Evolutionary conservation across 306 rosid genomes (phyloP).

Genomic region (Betula pendula): DNA sequence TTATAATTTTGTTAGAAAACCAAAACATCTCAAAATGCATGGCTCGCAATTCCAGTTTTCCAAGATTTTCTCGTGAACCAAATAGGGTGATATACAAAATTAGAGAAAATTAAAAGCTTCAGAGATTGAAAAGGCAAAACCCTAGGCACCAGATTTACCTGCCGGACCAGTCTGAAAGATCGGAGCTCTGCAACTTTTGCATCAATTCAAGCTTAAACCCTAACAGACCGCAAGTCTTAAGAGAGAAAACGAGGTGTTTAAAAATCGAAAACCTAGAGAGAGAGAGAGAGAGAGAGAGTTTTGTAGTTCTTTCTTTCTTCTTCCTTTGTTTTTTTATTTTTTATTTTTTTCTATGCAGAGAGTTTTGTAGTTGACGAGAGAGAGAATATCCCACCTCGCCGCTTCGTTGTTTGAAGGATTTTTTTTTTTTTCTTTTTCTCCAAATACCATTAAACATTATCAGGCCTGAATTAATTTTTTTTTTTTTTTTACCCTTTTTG

Average conservation of each 20-base stretch:
- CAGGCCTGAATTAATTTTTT: too few species aligned
- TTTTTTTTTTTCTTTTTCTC: too few species aligned
- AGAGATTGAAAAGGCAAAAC: background rate
- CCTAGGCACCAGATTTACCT: constrained; percentile 7
- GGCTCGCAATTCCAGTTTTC: background rate
- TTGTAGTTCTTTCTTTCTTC: too few species aligned
- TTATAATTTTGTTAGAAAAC: background rate
- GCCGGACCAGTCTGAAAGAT: background rate
- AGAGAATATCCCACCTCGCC: too few species aligned
- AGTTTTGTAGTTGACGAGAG: too few species aligned
- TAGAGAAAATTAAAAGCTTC: background rate
- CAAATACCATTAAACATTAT: too few species aligned
- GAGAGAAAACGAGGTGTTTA: background rate
- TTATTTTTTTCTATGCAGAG: too few species aligned
- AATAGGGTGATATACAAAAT: background rate
- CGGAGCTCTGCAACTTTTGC: background rate
- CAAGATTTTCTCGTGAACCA: background rate
- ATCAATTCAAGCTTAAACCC: background rate
- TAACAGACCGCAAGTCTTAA: background rate
- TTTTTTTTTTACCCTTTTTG: too few species aligned
- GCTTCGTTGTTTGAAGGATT: too few species aligned
- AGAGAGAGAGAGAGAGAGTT: too few species aligned
- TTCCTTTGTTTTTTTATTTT: too few species aligned
- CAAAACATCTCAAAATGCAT: background rate
- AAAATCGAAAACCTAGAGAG: background rate